Evolutionary conservation across 257 asterid genomes (phyloP), one percentile per base, ranked within the genome.

Genomic region (Lavandula angustifolia): DNA sequence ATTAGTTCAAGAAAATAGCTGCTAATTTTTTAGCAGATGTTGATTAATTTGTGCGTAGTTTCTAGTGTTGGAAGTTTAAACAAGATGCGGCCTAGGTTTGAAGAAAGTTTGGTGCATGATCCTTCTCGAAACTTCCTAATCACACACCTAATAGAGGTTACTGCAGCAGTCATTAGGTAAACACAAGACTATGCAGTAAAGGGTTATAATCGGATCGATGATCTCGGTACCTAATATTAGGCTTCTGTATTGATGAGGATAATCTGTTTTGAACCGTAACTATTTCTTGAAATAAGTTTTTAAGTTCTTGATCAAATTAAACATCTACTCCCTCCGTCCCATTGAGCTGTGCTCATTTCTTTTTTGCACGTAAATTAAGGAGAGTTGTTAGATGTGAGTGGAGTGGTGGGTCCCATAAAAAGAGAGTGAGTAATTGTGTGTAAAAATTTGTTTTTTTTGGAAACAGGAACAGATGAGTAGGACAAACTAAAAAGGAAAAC

Each of bases 91-190:
- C 35, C 41, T 52, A 73, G 8, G 48, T 62, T 77, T 71, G 17
- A 75, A 72, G 42, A 65, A 59, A 7, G 68, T 54, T 77, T 65
- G 79, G 76, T 60, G 49, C 17, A 27, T 59, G 70, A 40, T 74
- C 77, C 69, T 71, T 32, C 69, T 75, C 63, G 73, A 43, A 68
- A 76, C 35, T 18, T 71, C 63, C 16, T 50, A 69, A 74, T 73
- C 79, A 77, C 54, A 47, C 13, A 70, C 78, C 77, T 76, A 80
- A 10, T n/a, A 9, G 2, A 8, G 10, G 7, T 40, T 50, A 58
- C 3, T 42, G 38, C 38, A 43, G 33, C 60, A 4, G 18, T 14
- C 33, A 53, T 78, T 67, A 56, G 70, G 67, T 59, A 67, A 51
- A 12, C 47, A 60, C 37, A 41, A 43, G 54, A 53, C 70, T 22